Base-by-base conservation (phyloP, 192 early-diverging fungal genomes). In the Mortierella claussenii region DNA sequence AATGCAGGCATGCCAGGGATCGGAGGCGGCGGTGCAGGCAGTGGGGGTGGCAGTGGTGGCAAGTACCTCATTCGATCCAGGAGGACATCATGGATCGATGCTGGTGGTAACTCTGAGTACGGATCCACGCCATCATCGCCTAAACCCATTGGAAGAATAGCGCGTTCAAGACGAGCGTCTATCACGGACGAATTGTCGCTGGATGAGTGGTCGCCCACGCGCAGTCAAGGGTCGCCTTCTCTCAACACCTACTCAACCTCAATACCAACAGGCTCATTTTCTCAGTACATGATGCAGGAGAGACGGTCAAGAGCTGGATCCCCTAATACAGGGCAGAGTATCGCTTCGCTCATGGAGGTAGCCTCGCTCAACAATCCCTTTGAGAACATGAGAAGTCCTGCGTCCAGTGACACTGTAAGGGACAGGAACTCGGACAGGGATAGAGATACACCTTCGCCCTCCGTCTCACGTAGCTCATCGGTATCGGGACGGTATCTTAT, bases 71-170 rank as follows among this genome's bases (percentile, higher is more conserved):
- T 79, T 24, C 60, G 67, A 21, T 79, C 76, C n/a, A 48, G 67
- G 26, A 68, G 76, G 49, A 79, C 76, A 11, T 79, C 76, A 17
- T 79, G 66, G 67, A 79, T 79, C 17, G 76, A 69, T 42, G 76
- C 76, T 31, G 57, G 68, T 20, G 66, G 44, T 1, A 65, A 76
- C 36, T 76, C 65, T 0, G 73, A 76, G 10, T 65, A 67, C 36
- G 73, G 73, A 32, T 76, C 73, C 6, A 67, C 48, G 6, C 64
- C 73, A 0, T 76, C 73, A 12, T 76, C 73, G 18, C 73, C 73
- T 31, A 76, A 56, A 21, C 58, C 59, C 5, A 67, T 67, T 20
- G 73, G 73, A 43, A 51, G 73, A 20, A 28, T 62, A 17, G 63
- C 63, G 13, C 43, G 58, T 11, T 76, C 73, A n/a, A 37, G 73